These are phyloP conservation scores for maize (Zea mays) DNA, from an alignment of 176 grass and related monocot species.

Conservation along the genomic window DNA sequence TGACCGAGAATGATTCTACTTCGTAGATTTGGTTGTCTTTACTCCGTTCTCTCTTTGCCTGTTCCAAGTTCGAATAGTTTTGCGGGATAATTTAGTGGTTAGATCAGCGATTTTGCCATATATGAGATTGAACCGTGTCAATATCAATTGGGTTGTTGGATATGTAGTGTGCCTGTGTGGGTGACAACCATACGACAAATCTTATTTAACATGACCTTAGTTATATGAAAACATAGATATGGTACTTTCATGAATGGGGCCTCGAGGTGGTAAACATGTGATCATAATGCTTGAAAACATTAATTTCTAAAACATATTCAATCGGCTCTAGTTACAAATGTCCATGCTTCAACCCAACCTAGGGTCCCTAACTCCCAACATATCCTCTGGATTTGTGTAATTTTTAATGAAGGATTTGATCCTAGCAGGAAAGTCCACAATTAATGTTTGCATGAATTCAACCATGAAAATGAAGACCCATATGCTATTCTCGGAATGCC, in stretches of 20 bases:
- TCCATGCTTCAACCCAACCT: neutral
- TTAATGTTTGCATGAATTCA: neutral
- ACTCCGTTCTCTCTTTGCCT: neutral
- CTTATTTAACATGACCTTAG: neutral
- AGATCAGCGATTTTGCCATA: neutral
- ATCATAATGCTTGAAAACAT: neutral
- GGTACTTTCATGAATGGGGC: neutral
- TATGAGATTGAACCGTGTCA: slow-evolving; percentile 12
- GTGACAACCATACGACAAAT: neutral
- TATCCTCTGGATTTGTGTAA: neutral
- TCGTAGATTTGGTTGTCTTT: neutral
- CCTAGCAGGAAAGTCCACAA: neutral
- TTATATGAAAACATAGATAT: slow-evolving; percentile 10
- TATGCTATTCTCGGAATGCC: slow-evolving; percentile 24
- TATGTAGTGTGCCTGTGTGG: neutral
- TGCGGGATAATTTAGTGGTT: neutral
- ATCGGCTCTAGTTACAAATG: neutral
- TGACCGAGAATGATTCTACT: neutral
- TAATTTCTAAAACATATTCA: neutral
- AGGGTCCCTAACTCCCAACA: neutral
- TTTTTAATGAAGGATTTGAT: slow-evolving; percentile 9
- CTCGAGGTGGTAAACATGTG: neutral
- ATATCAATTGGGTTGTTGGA: neutral
- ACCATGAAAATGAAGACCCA: neutral
- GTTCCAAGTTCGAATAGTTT: slow-evolving; percentile 1